These are phyloP conservation scores for Coleophoma eucalyptorum DNA, from an alignment of 2,329 filamentous ascomycete species.

Conservation along the genomic window DNA sequence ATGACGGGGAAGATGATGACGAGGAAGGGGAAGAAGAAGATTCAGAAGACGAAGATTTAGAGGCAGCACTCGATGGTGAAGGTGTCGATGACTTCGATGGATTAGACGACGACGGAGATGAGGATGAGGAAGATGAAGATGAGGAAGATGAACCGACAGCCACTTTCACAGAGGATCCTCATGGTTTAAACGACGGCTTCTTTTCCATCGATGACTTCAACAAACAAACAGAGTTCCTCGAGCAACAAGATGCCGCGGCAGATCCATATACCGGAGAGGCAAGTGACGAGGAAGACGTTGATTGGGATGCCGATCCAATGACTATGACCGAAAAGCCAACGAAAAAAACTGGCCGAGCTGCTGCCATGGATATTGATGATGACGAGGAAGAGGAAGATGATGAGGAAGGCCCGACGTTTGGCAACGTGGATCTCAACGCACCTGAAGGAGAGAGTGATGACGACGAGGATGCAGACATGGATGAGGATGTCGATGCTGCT, in stretches of 20 bases:
- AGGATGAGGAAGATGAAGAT: slow-evolving; percentile 40
- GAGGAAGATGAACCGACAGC: slow-evolving; percentile 44
- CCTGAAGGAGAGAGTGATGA: slow-evolving; percentile 70
- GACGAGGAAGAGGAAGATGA: slow-evolving; percentile 44
- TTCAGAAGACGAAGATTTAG: slow-evolving; percentile 29
- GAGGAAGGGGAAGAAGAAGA: slow-evolving; percentile 30
- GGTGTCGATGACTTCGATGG: slow-evolving; percentile 28
- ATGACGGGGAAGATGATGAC: slow-evolving; percentile 29
- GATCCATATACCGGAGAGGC: slow-evolving; percentile 70
- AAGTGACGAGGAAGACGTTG: slow-evolving; percentile 81
- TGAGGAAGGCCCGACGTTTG: slow-evolving; percentile 77
- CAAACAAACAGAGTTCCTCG: slow-evolving; percentile 83
- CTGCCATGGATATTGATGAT: slow-evolving; percentile 27
- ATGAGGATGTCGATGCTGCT: slow-evolving; percentile 50
- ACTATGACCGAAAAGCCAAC: slow-evolving; percentile 27
- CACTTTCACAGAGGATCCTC: slow-evolving; percentile 65
- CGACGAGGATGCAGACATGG: slow-evolving; percentile 43
- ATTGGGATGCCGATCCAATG: slow-evolving; percentile 81
- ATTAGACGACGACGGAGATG: slow-evolving; percentile 28
- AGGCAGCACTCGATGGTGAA: slow-evolving; percentile 16
- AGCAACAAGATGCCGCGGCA: slow-evolving; percentile 76
- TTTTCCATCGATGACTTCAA: slow-evolving; percentile 99
- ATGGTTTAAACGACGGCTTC: slow-evolving; percentile 94
- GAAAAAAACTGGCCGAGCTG: slow-evolving; percentile 26
- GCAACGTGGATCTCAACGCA: slow-evolving; percentile 70